Evolutionary conservation across 176 grass and related monocot genomes (phyloP).

Genomic region (Aegilops longissima): DNA sequence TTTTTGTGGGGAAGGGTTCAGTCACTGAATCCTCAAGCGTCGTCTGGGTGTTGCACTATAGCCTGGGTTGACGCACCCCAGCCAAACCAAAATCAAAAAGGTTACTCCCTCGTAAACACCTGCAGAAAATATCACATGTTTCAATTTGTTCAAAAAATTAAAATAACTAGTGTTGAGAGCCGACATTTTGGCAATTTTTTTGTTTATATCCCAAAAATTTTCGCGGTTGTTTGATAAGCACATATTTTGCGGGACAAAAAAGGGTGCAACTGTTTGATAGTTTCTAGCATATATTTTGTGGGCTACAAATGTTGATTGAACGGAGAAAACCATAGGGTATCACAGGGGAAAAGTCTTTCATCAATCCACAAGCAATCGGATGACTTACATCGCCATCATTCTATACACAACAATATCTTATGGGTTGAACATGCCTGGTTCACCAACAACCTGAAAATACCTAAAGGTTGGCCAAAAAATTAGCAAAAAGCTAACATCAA

Average conservation of each 20-base stretch:
- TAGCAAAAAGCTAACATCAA: not conserved
- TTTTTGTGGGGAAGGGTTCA: not conserved
- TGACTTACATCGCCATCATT: slow-evolving; percentile 76
- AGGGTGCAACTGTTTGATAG: not conserved
- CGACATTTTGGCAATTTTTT: too few relatives aligned
- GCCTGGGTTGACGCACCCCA: not conserved
- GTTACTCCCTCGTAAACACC: not conserved
- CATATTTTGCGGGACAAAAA: too few relatives aligned
- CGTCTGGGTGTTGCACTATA: not conserved
- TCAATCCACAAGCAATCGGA: not conserved
- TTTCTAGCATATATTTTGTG: not conserved
- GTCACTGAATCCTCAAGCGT: not conserved
- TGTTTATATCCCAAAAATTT: too few relatives aligned
- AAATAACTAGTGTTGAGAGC: too few relatives aligned
- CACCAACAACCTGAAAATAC: slow-evolving; percentile 61
- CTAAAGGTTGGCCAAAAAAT: not conserved
- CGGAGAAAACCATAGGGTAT: not conserved
- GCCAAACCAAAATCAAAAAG: too few relatives aligned
- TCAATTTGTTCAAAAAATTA: too few relatives aligned
- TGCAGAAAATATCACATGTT: not conserved
- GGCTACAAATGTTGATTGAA: not conserved
- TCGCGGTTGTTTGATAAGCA: too few relatives aligned
- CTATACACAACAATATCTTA: slow-evolving; percentile 73
- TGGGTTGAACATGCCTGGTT: slow-evolving; percentile 75
- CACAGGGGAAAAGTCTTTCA: not conserved